Base-by-base conservation (phyloP, 768 basidiomycete genomes). In the Pisolithus microcarpus region DNA sequence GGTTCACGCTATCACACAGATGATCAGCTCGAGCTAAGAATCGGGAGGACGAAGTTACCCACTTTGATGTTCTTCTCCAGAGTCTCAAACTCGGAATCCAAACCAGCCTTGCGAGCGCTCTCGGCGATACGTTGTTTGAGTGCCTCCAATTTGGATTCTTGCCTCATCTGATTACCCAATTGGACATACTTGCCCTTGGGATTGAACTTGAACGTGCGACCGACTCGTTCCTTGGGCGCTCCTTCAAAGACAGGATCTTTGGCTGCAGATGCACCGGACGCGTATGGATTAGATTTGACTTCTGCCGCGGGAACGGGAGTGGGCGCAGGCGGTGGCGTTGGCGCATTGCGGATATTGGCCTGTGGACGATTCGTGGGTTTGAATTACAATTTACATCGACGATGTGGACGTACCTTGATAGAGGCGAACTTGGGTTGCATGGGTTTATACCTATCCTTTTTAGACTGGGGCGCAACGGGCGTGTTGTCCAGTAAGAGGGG, bases 391-490 rank as follows among this genome's bases (percentile, higher is more conserved):
- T n/a, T 11, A 24, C 42, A 3, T 10, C 10, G 13, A 24, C 23
- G 11, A 19, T 38, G 23, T 11, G 42, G 30, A 58, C 72, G 44
- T 18, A 85, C 90, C 74, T 87, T 92, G 68, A 95, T 93, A 3
- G 91, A 91, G 0, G 94, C 90, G 66, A 98, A 99, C 68, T 99
- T 99, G 46, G 96, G 96, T 56, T 94, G 93, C 94, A 99, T 97
- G 16, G 95, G 92, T 65, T 94, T 95, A 70, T 96, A 96, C 54
- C 87, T 73, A 66, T 96, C 91, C 67, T 94, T 91, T 70, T 88
- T 89, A 24, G 84, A 84, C 67, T 84, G 84, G 3, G 77, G 78
- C 4, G 76, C 70, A 3, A 70, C 61, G 7, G 79, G 72, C 4
- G 63, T 66, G 4, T 73, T 77, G 42, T 92, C 90, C 36, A 93